Evolutionary conservation across 495 filamentous ascomycete species (phyloP).

Genomic region (Chaetomium cochliodes): DNA sequence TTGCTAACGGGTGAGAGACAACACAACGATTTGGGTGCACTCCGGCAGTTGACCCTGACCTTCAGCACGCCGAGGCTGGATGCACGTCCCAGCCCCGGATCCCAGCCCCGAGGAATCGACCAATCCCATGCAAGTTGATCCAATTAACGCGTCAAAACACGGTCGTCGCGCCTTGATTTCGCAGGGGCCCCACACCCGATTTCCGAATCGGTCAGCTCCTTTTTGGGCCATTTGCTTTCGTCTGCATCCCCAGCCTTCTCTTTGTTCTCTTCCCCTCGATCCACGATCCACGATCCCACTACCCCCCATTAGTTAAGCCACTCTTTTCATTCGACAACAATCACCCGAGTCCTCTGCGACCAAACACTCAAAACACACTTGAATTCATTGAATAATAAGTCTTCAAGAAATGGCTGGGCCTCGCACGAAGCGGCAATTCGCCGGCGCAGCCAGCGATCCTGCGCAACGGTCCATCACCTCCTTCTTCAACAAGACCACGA

Average conservation of each 20-base stretch:
- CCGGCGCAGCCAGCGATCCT: conserved; percentile 51
- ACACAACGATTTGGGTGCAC: too few relatives aligned
- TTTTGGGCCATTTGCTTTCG: neutral
- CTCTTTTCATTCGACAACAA: neutral
- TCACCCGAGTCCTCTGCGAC: neutral
- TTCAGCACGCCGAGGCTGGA: neutral
- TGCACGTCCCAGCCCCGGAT: neutral
- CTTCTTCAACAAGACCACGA: conserved; percentile 40
- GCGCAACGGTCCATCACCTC: conserved; percentile 52
- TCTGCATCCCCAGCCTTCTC: conserved; percentile 17
- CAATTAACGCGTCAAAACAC: conserved; percentile 34
- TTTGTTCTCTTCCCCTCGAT: conserved; percentile 1
- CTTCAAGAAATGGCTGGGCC: conserved; percentile 42
- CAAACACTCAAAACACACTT: neutral
- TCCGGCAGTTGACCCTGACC: neutral
- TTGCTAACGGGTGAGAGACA: too few relatives aligned
- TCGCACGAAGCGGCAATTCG: conserved; percentile 51
- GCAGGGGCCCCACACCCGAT: conserved; percentile 1
- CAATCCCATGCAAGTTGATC: conserved; percentile 19
- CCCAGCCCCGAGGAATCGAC: conserved; percentile 3
- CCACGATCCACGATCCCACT: neutral
- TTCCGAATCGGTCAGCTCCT: neutral
- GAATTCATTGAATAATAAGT: neutral
- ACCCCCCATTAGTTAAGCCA: neutral
- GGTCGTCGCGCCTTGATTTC: conserved; percentile 23